Percentiles rank a stretch among this genome's conserved stretches.
phyloP scores from a whole-genome alignment of 2,329 filamentous ascomycete species.

The Colletotrichum paranaense region DNA sequence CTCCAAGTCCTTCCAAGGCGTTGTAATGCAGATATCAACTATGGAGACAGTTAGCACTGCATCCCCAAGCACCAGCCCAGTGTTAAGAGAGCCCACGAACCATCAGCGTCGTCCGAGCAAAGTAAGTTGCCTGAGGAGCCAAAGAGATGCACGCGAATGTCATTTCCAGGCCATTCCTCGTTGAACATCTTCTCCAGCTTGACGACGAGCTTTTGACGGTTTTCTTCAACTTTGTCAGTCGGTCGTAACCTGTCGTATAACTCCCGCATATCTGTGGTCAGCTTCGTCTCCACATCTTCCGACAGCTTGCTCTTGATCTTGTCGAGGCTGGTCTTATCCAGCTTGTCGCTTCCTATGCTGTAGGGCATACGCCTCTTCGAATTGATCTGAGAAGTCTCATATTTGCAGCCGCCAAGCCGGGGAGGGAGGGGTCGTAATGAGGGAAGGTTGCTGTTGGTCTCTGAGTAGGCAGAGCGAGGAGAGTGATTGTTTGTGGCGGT shows the following conservation, averaged over 20 bases:
- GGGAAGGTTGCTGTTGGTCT: constrained; percentile 81
- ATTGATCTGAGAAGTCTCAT: constrained; percentile 86
- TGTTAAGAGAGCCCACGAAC: constrained; percentile 62
- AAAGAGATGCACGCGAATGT: constrained; percentile 93
- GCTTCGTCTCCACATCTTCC: constrained; percentile 77
- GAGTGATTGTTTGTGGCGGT: constrained; percentile 82
- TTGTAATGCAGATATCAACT: constrained; percentile 99
- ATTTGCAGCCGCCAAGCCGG: constrained; percentile 77
- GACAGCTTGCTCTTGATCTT: constrained; percentile 79
- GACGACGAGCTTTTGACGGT: constrained; percentile 79
- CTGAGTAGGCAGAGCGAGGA: constrained; percentile 89
- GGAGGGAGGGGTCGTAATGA: constrained; percentile 74
- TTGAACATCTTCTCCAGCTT: constrained; percentile 93
- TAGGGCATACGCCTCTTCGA: constrained; percentile 92
- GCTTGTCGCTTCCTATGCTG: constrained; percentile 81
- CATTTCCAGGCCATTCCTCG: constrained; percentile 88
- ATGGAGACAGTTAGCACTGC: constrained; percentile 44
- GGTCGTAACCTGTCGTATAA: constrained; percentile 89
- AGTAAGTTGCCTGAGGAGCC: constrained; percentile 97
- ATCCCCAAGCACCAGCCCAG: neutral
- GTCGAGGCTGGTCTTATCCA: constrained; percentile 77
- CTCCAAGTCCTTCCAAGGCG: constrained; percentile 86
- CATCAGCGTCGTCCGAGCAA: constrained; percentile 95
- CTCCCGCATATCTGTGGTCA: constrained; percentile 86
- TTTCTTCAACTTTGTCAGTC: constrained; percentile 80